Conservation (phyloP, 2,329 filamentous ascomycete species). For the Tolypocladium ovalisporum region DNA sequence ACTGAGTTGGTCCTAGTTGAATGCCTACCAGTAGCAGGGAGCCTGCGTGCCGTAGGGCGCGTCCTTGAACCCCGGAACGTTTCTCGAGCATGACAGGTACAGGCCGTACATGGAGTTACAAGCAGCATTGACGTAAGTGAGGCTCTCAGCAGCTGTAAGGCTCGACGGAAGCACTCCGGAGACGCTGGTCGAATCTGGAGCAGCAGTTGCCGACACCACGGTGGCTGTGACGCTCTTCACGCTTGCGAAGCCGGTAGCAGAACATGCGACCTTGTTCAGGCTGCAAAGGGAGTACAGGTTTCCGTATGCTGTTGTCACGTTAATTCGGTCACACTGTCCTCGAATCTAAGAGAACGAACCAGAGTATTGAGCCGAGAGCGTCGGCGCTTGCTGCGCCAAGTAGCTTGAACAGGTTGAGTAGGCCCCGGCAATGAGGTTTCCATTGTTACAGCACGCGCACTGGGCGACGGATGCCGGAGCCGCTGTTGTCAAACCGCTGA, state of each 20-base stretch:
- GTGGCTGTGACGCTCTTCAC: neutral
- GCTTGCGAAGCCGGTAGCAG: neutral
- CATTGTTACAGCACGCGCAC: conserved; percentile 17
- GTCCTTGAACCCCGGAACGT: conserved; percentile 13
- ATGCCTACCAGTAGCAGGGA: conserved; percentile 20
- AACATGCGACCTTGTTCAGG: neutral
- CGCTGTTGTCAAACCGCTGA: conserved; percentile 11
- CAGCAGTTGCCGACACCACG: conserved; percentile 5
- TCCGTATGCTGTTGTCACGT: conserved; percentile 13
- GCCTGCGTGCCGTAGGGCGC: conserved; percentile 16
- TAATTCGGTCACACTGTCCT: neutral
- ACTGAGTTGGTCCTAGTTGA: too few relatives aligned
- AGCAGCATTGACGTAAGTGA: conserved; percentile 9
- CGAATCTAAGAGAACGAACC: conserved; percentile 9
- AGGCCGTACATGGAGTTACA: conserved; percentile 16
- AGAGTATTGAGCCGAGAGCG: conserved; percentile 10
- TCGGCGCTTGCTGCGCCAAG: conserved; percentile 11
- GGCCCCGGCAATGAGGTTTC: conserved; percentile 10
- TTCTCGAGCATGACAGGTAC: conserved; percentile 13
- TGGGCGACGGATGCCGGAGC: conserved; percentile 10
- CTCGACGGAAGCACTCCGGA: neutral
- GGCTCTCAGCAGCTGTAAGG: neutral
- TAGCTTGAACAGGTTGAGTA: conserved; percentile 19
- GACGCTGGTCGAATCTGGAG: conserved; percentile 2
- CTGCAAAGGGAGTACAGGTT: conserved; percentile 13